phyloP scores from a whole-genome alignment of 495 filamentous ascomycete genomes.

The Tuber calosporum region DNA sequence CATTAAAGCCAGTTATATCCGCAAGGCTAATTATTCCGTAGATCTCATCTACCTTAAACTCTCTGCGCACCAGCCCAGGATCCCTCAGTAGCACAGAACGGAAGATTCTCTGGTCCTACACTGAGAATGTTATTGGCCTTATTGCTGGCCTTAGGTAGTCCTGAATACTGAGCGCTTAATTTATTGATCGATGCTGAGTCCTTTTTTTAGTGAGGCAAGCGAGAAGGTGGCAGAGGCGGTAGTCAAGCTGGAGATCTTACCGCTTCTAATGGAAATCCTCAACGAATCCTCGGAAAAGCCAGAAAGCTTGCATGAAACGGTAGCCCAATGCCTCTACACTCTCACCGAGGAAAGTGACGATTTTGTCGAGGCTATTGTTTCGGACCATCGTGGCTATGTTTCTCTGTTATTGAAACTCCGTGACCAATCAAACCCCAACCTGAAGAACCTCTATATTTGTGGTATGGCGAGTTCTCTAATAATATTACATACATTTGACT shows the following conservation, averaged over 20 bases:
- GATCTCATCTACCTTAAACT: slow-evolving; percentile 24
- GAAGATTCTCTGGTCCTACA: slow-evolving; percentile 36
- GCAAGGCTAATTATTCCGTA: slow-evolving; percentile 14
- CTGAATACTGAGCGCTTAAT: background rate
- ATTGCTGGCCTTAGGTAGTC: slow-evolving; percentile 31
- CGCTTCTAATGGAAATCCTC: slow-evolving; percentile 50
- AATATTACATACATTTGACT: slow-evolving; percentile 13
- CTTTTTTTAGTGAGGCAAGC: slow-evolving; percentile 43
- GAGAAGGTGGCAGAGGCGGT: slow-evolving; percentile 53
- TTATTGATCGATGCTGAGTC: slow-evolving; percentile 21
- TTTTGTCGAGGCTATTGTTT: slow-evolving; percentile 27
- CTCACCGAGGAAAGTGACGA: slow-evolving; percentile 50
- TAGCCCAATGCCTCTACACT: slow-evolving; percentile 47
- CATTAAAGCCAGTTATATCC: slow-evolving; percentile 3
- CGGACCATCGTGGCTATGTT: slow-evolving; percentile 22
- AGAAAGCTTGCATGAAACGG: slow-evolving; percentile 44
- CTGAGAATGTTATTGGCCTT: slow-evolving; percentile 41
- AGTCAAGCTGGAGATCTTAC: slow-evolving; percentile 46
- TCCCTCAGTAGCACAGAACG: slow-evolving; percentile 21
- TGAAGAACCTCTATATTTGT: slow-evolving; percentile 31
- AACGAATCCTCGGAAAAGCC: slow-evolving; percentile 40
- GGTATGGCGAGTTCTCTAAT: slow-evolving; percentile 11
- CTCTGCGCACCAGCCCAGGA: slow-evolving; percentile 18
- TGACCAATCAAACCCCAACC: slow-evolving; percentile 17
- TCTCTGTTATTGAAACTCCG: slow-evolving; percentile 26